These are phyloP conservation scores for Parasarocladium wereldwijsianum DNA, from an alignment of 2,329 filamentous ascomycete species.

Conservation along the genomic window DNA sequence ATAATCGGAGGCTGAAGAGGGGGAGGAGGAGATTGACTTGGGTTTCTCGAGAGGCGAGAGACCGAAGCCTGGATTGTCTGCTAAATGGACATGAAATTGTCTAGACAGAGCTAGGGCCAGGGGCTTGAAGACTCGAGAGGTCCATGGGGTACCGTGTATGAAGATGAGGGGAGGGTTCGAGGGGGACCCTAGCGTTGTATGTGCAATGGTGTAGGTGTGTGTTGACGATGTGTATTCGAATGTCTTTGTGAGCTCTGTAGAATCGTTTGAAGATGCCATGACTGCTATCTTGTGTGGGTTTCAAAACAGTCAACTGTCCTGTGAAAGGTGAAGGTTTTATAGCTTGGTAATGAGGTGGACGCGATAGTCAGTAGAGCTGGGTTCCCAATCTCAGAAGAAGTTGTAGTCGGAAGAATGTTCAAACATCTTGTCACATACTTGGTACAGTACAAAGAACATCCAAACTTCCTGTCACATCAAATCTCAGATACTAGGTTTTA, in stretches of 20 bases:
- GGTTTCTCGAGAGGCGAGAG: slow-evolving; percentile 12
- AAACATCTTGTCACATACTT: too few relatives aligned
- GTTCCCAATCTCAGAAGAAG: too few relatives aligned
- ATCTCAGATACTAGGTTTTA: too few relatives aligned
- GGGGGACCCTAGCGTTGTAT: slow-evolving; percentile 17
- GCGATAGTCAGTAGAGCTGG: too few relatives aligned
- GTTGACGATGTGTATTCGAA: slow-evolving; percentile 16
- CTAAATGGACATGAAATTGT: slow-evolving; percentile 24
- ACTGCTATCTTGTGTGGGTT: background rate
- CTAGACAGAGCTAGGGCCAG: slow-evolving; percentile 19
- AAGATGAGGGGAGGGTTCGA: slow-evolving; percentile 21
- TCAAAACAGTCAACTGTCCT: too few relatives aligned
- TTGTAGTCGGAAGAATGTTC: too few relatives aligned
- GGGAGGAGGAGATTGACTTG: too few relatives aligned
- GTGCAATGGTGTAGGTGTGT: slow-evolving; percentile 15
- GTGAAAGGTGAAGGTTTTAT: too few relatives aligned
- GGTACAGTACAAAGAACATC: too few relatives aligned
- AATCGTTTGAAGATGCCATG: slow-evolving; percentile 3
- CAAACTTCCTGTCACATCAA: too few relatives aligned
- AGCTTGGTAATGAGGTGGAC: too few relatives aligned
- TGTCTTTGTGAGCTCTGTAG: slow-evolving; percentile 9
- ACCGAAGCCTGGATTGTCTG: slow-evolving; percentile 30
- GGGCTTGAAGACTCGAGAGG: slow-evolving; percentile 22
- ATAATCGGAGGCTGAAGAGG: slow-evolving; percentile 6
- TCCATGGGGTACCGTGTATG: slow-evolving; percentile 32